Evolutionary conservation across 2,329 filamentous ascomycete genomes (phyloP).

Genomic region (Trichoderma atrobrunneum): DNA sequence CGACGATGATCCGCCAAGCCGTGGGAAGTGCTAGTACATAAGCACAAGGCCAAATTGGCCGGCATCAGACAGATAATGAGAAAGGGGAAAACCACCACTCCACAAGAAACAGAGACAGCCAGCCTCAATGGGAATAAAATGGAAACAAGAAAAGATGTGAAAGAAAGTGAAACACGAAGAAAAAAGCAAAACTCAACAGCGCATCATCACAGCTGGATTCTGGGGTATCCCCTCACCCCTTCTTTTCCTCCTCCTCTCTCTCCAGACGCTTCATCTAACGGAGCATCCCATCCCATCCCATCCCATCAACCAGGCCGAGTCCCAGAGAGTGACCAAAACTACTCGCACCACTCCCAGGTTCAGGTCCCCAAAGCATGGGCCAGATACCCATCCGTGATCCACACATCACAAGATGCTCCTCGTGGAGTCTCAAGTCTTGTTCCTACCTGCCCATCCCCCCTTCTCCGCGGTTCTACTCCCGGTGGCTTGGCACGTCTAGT

Average conservation of each 20-base stretch:
- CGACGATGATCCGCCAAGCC: background rate
- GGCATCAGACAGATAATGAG: background rate
- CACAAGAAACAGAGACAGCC: background rate
- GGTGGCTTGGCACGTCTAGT: background rate
- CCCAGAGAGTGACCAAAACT: background rate
- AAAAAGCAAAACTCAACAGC: background rate
- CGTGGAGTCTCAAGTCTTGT: background rate
- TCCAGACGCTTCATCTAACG: background rate
- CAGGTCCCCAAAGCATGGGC: slow-evolving; percentile 3
- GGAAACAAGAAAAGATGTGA: background rate
- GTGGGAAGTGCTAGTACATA: background rate
- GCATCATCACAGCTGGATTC: background rate
- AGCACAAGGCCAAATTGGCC: background rate
- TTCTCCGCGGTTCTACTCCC: background rate
- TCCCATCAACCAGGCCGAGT: background rate
- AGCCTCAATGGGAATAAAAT: background rate
- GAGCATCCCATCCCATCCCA: background rate
- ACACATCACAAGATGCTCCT: slow-evolving; percentile 5
- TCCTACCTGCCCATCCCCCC: background rate
- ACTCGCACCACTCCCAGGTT: background rate
- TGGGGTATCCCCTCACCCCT: background rate
- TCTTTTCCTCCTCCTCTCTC: background rate
- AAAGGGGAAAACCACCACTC: background rate
- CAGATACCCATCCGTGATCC: background rate
- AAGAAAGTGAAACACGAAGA: background rate